These are phyloP conservation scores for Aureobasidium leucospermi DNA, from an alignment of 2,329 filamentous ascomycete genomes.

Conservation along the genomic window DNA sequence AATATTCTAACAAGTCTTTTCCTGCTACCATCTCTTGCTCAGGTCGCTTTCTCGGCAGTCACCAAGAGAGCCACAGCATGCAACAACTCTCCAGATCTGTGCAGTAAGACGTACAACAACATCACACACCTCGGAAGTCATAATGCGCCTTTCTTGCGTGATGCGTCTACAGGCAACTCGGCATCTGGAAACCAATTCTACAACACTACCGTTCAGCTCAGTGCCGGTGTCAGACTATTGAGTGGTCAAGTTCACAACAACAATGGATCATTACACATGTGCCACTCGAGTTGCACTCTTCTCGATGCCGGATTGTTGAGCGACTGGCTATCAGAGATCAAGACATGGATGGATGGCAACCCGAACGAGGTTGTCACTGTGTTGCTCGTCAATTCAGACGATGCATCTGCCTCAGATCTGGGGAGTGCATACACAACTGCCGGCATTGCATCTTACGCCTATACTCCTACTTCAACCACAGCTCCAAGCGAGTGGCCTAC, in stretches of 20 bases:
- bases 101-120: conserved; percentile 62
- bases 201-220: conserved; percentile 63
- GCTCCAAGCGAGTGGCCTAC: conserved; percentile 57
- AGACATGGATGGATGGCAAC: conserved; percentile 61
- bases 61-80: conserved; percentile 36
- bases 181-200: conserved; percentile 65
- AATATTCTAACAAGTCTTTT: conserved; percentile 4
- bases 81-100: conserved; percentile 75
- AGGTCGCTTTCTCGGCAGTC: neutral
- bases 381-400: conserved; percentile 63
- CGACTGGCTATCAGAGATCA: conserved; percentile 57
- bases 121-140: conserved; percentile 74
- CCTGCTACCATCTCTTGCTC: conserved; percentile 12
- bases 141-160: conserved; percentile 64
- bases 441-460: conserved; percentile 56
- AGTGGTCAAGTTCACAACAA: conserved; percentile 60
- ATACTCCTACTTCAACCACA: conserved; percentile 42
- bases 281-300: conserved; percentile 60
- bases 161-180: conserved; percentile 54
- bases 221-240: conserved; percentile 63
- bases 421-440: conserved; percentile 49
- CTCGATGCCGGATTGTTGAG: conserved; percentile 62
- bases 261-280: conserved; percentile 49
- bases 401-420: conserved; percentile 48
- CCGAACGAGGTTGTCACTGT: conserved; percentile 70